Percentiles rank a stretch among this genome's conserved stretches.
phyloP scores from a whole-genome alignment of 2,329 filamentous ascomycete species.

The Alternaria brassicae region DNA sequence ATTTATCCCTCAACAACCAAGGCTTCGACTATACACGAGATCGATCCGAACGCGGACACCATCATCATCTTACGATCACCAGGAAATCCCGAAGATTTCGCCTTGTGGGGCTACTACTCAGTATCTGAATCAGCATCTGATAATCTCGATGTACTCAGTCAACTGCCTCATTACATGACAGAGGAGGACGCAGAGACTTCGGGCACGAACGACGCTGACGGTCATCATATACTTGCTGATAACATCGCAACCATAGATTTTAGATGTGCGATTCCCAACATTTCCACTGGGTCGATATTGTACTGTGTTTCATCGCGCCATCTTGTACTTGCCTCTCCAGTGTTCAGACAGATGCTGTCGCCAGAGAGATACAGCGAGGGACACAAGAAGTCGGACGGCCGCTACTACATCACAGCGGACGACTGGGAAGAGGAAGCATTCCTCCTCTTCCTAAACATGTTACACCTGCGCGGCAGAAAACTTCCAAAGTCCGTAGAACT shows the following conservation, averaged over 20 bases:
- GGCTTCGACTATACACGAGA: neutral
- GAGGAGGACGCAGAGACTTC: no score
- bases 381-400: neutral
- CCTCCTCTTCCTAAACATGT: constrained; percentile 53
- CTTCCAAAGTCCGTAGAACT: constrained; percentile 39
- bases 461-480: constrained; percentile 53
- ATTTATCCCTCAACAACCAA: neutral
- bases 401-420: constrained; percentile 1
- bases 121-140: neutral
- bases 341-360: neutral
- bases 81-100: neutral
- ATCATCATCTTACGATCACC: constrained; percentile 8
- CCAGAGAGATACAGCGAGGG: neutral
- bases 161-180: neutral
- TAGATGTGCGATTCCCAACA: neutral
- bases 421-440: constrained; percentile 50
- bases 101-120: neutral
- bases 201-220: no score
- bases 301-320: neutral
- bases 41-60: constrained; percentile 9
- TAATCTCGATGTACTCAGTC: neutral
- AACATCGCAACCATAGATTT: neutral
- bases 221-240: neutral
- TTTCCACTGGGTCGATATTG: neutral
- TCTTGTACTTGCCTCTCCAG: neutral